These are phyloP conservation scores for Ustilago trichophora DNA, from an alignment of 1,284 basidiomycete species.

Conservation along the genomic window DNA sequence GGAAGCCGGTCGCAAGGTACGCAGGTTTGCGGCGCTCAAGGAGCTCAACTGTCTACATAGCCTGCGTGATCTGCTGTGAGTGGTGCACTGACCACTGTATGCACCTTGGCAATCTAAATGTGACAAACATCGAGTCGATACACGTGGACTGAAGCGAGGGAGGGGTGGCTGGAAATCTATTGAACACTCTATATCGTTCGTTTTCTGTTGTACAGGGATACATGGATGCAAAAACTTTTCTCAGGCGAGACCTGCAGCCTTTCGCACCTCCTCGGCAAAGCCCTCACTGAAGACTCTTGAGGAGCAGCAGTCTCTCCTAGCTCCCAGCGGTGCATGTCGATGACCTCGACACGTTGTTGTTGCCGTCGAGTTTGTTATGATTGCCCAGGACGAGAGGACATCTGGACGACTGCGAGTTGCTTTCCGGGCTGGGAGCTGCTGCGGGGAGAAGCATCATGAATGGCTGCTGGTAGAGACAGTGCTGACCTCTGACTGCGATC, in stretches of 20 bases:
- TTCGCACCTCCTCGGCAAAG: constrained; percentile 60
- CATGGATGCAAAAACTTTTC: not conserved
- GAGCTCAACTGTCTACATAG: constrained; percentile 19
- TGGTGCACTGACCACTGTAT: too few species aligned
- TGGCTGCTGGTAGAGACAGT: constrained; percentile 78
- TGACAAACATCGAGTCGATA: too few species aligned
- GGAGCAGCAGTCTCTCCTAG: constrained; percentile 63
- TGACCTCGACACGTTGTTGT: constrained; percentile 61
- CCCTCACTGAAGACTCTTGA: constrained; percentile 14
- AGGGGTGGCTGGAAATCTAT: constrained; percentile 4
- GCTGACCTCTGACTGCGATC: constrained; percentile 71
- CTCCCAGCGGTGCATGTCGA: constrained; percentile 67
- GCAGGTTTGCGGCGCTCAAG: constrained; percentile 36
- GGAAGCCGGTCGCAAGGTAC: constrained; percentile 19
- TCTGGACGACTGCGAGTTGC: constrained; percentile 72
- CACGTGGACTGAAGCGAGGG: not conserved
- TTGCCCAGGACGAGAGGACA: constrained; percentile 77
- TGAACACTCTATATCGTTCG: too few species aligned
- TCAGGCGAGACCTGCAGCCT: constrained; percentile 56
- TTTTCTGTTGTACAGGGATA: constrained; percentile 9
- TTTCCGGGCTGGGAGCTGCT: constrained; percentile 63
- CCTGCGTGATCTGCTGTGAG: constrained; percentile 18
- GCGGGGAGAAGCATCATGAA: constrained; percentile 75
- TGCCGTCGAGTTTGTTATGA: constrained; percentile 69
- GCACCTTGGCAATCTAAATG: too few species aligned